Evolutionary conservation across 768 basidiomycete species (phyloP).

Genomic region (Boletus sensibilis): DNA sequence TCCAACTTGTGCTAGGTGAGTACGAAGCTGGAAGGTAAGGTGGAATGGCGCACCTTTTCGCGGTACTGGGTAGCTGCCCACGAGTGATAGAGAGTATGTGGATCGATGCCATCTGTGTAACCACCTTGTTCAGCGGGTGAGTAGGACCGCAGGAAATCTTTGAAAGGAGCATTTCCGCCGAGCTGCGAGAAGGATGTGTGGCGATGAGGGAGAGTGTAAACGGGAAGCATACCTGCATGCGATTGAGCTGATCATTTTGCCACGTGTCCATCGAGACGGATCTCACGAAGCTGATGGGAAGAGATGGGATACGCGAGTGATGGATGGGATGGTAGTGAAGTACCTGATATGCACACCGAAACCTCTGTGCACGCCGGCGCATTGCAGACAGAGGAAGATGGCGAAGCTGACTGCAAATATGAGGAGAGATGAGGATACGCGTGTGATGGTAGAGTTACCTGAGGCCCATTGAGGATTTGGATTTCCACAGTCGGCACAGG

Average conservation of each 20-base stretch:
- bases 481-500: constrained; percentile 79
- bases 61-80: constrained; percentile 96
- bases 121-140: constrained; percentile 65
- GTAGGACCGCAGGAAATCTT: constrained; percentile 73
- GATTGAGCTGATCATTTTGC: constrained; percentile 81
- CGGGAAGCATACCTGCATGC: constrained; percentile 76
- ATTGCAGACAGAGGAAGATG: constrained; percentile 89
- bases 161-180: constrained; percentile 86
- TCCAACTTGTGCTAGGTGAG: constrained; percentile 60
- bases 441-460: constrained; percentile 41
- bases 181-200: constrained; percentile 45
- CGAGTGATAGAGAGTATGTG: constrained; percentile 82
- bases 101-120: constrained; percentile 57
- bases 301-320: neutral
- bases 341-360: constrained; percentile 93
- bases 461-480: constrained; percentile 98
- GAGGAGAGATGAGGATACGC: neutral
- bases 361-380: constrained; percentile 79
- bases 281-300: constrained; percentile 70
- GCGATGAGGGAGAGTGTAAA: constrained; percentile 1
- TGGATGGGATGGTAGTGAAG: neutral
- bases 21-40: neutral
- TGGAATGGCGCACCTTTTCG: constrained; percentile 66
- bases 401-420: constrained; percentile 57
- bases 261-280: constrained; percentile 97